Conservation (phyloP, 768 basidiomycete genomes). For the Tephrocybe sp. region DNA sequence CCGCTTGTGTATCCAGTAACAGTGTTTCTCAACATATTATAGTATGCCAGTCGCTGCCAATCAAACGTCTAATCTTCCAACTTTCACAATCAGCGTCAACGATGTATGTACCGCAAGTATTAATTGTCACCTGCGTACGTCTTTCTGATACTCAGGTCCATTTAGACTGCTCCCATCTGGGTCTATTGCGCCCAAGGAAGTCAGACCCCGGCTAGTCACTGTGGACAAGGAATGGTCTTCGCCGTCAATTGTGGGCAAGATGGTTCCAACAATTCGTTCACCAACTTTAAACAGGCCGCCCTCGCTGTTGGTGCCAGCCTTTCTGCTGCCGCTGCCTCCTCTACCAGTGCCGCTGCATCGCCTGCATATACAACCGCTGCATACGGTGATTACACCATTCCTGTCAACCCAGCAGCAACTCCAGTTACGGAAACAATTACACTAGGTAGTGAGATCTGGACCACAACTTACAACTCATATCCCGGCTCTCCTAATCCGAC, state of each 20-base stretch:
- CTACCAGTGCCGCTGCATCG: slow-evolving; percentile 24
- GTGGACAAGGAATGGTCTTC: slow-evolving; percentile 66
- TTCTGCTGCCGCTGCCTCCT: slow-evolving; percentile 39
- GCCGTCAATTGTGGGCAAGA: slow-evolving; percentile 59
- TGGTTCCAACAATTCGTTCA: slow-evolving; percentile 56
- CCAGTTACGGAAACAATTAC: slow-evolving; percentile 48
- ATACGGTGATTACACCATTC: slow-evolving; percentile 49
- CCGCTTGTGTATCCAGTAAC: slow-evolving; percentile 2
- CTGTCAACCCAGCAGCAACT: slow-evolving; percentile 41
- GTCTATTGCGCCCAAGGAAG: slow-evolving; percentile 54
- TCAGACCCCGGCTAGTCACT: slow-evolving; percentile 50
- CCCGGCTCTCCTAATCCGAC: slow-evolving; percentile 53
- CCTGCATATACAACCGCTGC: slow-evolving; percentile 37
- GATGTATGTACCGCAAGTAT: slow-evolving; percentile 30
- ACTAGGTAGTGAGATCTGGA: slow-evolving; percentile 43
- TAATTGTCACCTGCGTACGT: neutral
- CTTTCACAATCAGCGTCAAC: slow-evolving; percentile 49
- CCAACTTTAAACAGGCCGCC: slow-evolving; percentile 56
- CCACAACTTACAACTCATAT: slow-evolving; percentile 56
- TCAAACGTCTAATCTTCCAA: slow-evolving; percentile 45
- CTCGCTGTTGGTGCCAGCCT: slow-evolving; percentile 52
- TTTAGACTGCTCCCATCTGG: slow-evolving; percentile 55
- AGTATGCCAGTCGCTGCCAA: slow-evolving; percentile 54
- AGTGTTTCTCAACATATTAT: slow-evolving; percentile 9
- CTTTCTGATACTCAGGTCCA: slow-evolving; percentile 3